Percentiles rank a stretch among this genome's conserved stretches.
Evolutionary conservation across 108 stramenopile species (phyloP).

Genomic region (Discostella stelligeroides): DNA sequence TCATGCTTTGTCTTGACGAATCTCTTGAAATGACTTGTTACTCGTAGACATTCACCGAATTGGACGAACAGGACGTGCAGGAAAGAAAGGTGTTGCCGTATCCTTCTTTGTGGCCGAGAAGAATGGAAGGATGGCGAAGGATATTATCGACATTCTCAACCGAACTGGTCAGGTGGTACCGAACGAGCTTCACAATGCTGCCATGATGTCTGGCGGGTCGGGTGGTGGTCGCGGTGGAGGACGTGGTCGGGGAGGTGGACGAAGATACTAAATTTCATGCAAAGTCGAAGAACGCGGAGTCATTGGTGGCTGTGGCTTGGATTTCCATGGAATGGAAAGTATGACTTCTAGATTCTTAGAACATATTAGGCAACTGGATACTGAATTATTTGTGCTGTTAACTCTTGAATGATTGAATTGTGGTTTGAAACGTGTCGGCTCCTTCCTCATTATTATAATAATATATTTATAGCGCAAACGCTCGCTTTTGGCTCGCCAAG

Average conservation of each 20-base stretch:
- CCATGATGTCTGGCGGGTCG: conserved; percentile 50
- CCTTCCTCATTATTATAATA: no score
- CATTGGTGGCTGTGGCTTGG: no score
- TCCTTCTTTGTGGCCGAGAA: conserved; percentile 95
- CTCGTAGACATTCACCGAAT: conserved; percentile 92
- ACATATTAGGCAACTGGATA: no score
- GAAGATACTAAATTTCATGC: conserved; percentile 31
- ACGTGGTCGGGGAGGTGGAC: conserved; percentile 54
- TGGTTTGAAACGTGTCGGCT: no score
- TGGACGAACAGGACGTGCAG: conserved; percentile 98
- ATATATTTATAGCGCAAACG: no score
- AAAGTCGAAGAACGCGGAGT: no score
- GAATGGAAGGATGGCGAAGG: conserved; percentile 88
- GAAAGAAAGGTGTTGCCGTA: conserved; percentile 93
- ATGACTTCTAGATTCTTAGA: no score
- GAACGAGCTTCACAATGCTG: conserved; percentile 57
- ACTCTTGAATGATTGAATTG: no score
- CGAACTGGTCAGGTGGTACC: conserved; percentile 77
- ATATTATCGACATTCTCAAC: conserved; percentile 82
- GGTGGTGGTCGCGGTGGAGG: conserved; percentile 61
- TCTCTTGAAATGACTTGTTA: conserved; percentile 64
- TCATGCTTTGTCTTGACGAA: no score
- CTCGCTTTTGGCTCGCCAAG: no score
- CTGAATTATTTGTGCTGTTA: no score
- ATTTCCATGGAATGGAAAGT: no score